Evolutionary conservation across 345 rosid genomes (phyloP), one percentile per base, ranked within the genome.

Genomic region (Crucihimalaya himalaica): DNA sequence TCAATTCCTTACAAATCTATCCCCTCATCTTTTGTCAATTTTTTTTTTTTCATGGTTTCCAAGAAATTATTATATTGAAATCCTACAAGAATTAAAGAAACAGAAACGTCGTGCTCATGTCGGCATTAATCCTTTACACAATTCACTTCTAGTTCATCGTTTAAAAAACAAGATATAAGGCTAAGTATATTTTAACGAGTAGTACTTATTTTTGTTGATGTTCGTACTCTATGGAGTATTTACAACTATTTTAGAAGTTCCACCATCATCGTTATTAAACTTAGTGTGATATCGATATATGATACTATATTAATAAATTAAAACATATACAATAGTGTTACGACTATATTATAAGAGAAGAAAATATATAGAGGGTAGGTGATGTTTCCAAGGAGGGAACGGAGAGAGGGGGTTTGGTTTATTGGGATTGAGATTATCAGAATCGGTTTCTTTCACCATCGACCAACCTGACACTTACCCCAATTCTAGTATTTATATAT

Each of bases 301-400:
- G 5, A 42, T 40, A 1, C 4, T 15, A 40, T 5, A 40, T 37
- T 37, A 14, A 1, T 40, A 40, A 40, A 14, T 40, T 40, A 14
- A 40, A 40, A 40, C 19, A 6, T 43, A 5, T 5, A 35, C 29
- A 27, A 6, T 43, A 6, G 16, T 40, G 16, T 40, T 40, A 40
- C 14, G 46, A 15, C 18, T 43, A 43, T 4, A 39, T 5, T 4
- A 0, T 46, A 34, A 58, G 3, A 27, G 5, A 34, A 28, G 4
- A 16, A 28, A 58, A 59, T 12, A 46, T 40, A 40, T 40, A 12
- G 71, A 58, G 15, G 23, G 62, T 61, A 27, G 55, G 74, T 68
- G 73, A 76, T 62, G 79, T 68, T 76, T 76, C 79, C 74, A 53
- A 68, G 15, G 74, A 69, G 70, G 74, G 57, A 68, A 62, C 70